Percentiles rank a stretch among this genome's conserved stretches.
phyloP scores from a whole-genome alignment of 2,329 filamentous ascomycete species.

The Verticillium nubilum region DNA sequence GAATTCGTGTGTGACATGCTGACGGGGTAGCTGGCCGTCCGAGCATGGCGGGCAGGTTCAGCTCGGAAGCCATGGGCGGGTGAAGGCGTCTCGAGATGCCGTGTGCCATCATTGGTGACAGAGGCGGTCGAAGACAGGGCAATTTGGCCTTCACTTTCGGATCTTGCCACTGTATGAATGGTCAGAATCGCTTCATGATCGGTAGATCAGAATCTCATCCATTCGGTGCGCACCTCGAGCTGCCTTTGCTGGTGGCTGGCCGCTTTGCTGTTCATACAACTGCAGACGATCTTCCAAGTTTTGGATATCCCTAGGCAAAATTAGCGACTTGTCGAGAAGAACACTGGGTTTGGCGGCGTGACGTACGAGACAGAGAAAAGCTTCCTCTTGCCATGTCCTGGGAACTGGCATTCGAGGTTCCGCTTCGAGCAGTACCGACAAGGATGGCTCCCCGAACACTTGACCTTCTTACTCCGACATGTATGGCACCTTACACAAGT shows the following conservation, averaged over 20 bases:
- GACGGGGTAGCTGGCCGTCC: background rate
- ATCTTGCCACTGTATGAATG: background rate
- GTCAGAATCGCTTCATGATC: background rate
- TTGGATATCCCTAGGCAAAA: background rate
- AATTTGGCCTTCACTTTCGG: background rate
- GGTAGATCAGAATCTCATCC: background rate
- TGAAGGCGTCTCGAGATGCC: background rate
- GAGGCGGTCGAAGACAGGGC: background rate
- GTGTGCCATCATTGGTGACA: background rate
- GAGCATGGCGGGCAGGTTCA: background rate
- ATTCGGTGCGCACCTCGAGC: background rate
- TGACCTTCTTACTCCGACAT: slow-evolving; percentile 1
- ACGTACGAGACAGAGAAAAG: background rate
- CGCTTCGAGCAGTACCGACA: slow-evolving; percentile 1
- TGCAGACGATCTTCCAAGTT: background rate
- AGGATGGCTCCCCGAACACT: background rate
- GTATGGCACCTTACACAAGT: background rate
- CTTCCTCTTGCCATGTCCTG: background rate
- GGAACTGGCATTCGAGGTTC: background rate
- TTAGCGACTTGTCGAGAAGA: background rate
- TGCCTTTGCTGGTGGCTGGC: background rate
- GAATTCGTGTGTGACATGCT: background rate
- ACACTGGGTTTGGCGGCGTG: too few relatives aligned
- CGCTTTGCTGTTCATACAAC: background rate
- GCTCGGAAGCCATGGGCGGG: background rate